phyloP scores from a whole-genome alignment of 2,329 filamentous ascomycete species.

The Thelonectria discophora region DNA sequence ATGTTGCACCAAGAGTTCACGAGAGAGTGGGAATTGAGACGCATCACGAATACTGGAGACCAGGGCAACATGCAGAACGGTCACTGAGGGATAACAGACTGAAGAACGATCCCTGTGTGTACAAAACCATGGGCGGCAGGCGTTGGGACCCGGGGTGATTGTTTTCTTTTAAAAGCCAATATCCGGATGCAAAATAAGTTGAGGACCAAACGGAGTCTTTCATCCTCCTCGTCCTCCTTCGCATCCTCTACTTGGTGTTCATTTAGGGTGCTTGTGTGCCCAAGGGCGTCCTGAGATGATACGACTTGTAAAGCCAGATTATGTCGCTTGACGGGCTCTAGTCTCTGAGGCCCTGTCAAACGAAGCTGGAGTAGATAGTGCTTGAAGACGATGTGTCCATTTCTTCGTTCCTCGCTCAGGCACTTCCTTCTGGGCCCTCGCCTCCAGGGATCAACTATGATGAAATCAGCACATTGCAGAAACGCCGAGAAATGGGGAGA shows the following conservation, averaged over 20 bases:
- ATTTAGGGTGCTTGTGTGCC: constrained; percentile 11
- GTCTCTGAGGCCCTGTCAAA: neutral
- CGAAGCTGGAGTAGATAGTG: constrained; percentile 15
- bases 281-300: constrained; percentile 10
- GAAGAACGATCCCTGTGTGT: constrained; percentile 24
- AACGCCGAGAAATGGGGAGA: neutral
- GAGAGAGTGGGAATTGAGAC: constrained; percentile 88
- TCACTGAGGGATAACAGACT: constrained; percentile 35
- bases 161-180: constrained; percentile 29
- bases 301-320: neutral
- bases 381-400: constrained; percentile 23
- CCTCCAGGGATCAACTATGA: constrained; percentile 80
- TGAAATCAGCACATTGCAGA: constrained; percentile 18
- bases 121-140: constrained; percentile 36
- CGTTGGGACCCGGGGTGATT: constrained; percentile 40
- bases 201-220: constrained; percentile 27
- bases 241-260: constrained; percentile 10
- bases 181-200: constrained; percentile 29
- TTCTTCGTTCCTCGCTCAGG: constrained; percentile 23
- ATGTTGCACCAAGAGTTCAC: constrained; percentile 88
- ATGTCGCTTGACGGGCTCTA: neutral
- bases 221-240: constrained; percentile 18
- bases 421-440: constrained; percentile 67
- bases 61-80: constrained; percentile 57
- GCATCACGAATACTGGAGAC: constrained; percentile 78